phyloP scores from a whole-genome alignment of 495 filamentous ascomycete species.

The Cercophora samala region DNA sequence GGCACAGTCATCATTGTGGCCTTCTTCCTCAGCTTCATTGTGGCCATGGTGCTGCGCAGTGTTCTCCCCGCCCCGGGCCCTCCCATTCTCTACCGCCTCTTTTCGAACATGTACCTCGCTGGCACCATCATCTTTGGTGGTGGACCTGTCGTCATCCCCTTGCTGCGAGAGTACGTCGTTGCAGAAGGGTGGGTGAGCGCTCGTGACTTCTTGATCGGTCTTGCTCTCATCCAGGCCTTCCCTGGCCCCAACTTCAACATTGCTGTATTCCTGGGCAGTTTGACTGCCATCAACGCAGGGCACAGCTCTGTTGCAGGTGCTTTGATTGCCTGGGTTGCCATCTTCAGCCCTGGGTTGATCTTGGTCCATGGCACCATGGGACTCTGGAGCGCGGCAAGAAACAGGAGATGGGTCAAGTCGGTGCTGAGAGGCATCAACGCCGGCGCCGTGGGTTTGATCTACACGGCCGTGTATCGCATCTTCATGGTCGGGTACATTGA shows the following conservation, averaged over 20 bases:
- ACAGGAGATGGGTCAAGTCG: constrained; percentile 51
- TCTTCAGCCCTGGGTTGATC: constrained; percentile 68
- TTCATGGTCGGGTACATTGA: constrained; percentile 74
- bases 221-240: constrained; percentile 80
- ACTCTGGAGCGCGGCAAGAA: constrained; percentile 62
- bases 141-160: constrained; percentile 80
- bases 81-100: constrained; percentile 59
- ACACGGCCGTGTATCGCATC: constrained; percentile 80
- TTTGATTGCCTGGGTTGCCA: constrained; percentile 63
- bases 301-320: constrained; percentile 44
- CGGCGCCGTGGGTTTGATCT: constrained; percentile 72
- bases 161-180: constrained; percentile 76
- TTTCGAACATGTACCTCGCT: constrained; percentile 78
- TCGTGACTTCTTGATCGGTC: constrained; percentile 77
- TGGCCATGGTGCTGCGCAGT: constrained; percentile 58
- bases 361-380: constrained; percentile 65
- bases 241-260: constrained; percentile 90
- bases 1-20: constrained; percentile 47
- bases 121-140: constrained; percentile 90
- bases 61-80: constrained; percentile 37
- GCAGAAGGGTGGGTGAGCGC: constrained; percentile 74
- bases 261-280: constrained; percentile 69
- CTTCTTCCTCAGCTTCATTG: constrained; percentile 61
- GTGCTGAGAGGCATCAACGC: constrained; percentile 70
- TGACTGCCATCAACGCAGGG: constrained; percentile 47